Evolutionary conservation across 371 early-diverging fungal genomes (phyloP).

Genomic region (Apophysomyces ossiformis): DNA sequence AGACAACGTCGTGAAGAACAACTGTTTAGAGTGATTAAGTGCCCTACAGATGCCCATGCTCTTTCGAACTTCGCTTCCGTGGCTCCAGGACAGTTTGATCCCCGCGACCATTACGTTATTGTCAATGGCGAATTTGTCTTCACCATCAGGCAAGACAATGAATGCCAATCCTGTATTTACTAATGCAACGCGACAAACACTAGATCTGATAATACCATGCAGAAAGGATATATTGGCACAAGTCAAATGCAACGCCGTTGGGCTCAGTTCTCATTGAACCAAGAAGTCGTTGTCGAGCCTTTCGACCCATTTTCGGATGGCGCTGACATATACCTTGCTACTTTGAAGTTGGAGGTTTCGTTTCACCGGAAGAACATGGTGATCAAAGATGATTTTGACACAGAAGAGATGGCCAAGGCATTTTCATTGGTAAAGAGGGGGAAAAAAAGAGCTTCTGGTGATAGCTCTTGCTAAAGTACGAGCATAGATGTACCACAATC

Average conservation of each 20-base stretch:
- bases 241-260: slow-evolving; percentile 83
- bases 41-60: slow-evolving; percentile 71
- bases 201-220: slow-evolving; percentile 62
- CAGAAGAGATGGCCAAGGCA: slow-evolving; percentile 71
- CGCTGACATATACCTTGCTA: slow-evolving; percentile 69
- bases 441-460: not conserved
- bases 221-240: slow-evolving; percentile 76
- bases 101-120: slow-evolving; percentile 69
- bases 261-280: slow-evolving; percentile 83
- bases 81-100: slow-evolving; percentile 75
- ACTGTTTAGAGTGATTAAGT: slow-evolving; percentile 51
- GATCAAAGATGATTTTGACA: slow-evolving; percentile 67
- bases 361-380: slow-evolving; percentile 62
- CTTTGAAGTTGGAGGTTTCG: slow-evolving; percentile 73
- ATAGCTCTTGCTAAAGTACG: not conserved
- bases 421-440: slow-evolving; percentile 58
- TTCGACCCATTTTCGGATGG: slow-evolving; percentile 69
- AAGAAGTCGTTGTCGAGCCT: slow-evolving; percentile 81
- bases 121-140: slow-evolving; percentile 81
- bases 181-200: not conserved
- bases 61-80: slow-evolving; percentile 81
- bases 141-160: slow-evolving; percentile 66
- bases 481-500: slow-evolving; percentile 65
- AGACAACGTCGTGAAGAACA: slow-evolving; percentile 6
- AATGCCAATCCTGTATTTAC: not conserved